Evolutionary conservation across 2,329 filamentous ascomycete species (phyloP).

Genomic region (Cladobotryum mycophilum): DNA sequence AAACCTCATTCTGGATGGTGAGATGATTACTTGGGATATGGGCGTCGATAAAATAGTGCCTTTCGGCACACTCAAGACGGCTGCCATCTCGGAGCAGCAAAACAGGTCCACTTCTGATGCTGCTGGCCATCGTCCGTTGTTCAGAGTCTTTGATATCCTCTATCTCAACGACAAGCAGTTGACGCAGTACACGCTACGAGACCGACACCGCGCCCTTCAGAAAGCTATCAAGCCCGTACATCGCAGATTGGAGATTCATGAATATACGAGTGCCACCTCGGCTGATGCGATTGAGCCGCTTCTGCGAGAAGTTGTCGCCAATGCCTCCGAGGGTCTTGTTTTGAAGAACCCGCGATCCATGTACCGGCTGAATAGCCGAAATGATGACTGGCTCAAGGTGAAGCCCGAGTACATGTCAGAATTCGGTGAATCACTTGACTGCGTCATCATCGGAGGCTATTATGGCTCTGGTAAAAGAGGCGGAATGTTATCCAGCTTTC

Average conservation of each 20-base stretch:
- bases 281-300: slow-evolving; percentile 70
- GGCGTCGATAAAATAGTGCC: slow-evolving; percentile 75
- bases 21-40: slow-evolving; percentile 98
- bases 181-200: slow-evolving; percentile 74
- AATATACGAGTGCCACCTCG: slow-evolving; percentile 58
- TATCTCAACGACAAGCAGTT: slow-evolving; percentile 77
- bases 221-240: slow-evolving; percentile 63
- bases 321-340: slow-evolving; percentile 83
- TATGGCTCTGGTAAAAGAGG: slow-evolving; percentile 84
- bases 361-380: slow-evolving; percentile 82
- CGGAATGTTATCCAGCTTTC: slow-evolving; percentile 73
- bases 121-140: slow-evolving; percentile 58
- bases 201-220: slow-evolving; percentile 70
- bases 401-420: slow-evolving; percentile 98
- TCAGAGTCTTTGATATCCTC: slow-evolving; percentile 84
- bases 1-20: slow-evolving; percentile 88
- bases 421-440: slow-evolving; percentile 88
- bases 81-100: slow-evolving; percentile 71
- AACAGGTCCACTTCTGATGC: slow-evolving; percentile 49
- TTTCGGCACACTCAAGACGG: slow-evolving; percentile 91
- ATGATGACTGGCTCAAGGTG: slow-evolving; percentile 97
- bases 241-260: slow-evolving; percentile 77
- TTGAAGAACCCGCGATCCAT: slow-evolving; percentile 86
- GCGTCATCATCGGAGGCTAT: slow-evolving; percentile 84
- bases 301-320: slow-evolving; percentile 76